Conservation (phyloP, 768 basidiomycete genomes). For the Auriscalpium vulgare region DNA sequence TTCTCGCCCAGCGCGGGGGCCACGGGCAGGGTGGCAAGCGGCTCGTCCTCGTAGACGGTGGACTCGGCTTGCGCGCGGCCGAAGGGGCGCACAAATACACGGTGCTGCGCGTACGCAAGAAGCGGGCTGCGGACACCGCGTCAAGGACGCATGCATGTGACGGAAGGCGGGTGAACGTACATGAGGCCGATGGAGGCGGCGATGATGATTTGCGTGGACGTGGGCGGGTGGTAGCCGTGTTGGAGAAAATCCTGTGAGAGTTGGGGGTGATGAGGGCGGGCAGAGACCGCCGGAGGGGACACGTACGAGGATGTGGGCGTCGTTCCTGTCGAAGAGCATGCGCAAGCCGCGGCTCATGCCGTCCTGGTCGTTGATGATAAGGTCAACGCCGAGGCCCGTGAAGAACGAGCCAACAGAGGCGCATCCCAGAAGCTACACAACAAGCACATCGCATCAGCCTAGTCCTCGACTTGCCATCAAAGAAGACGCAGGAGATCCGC, state of each 20-base stretch:
- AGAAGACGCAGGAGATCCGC: no score
- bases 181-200: constrained; percentile 45
- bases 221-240: constrained; percentile 42
- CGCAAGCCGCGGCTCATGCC: constrained; percentile 61
- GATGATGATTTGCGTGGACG: constrained; percentile 42
- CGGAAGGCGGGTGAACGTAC: constrained; percentile 31
- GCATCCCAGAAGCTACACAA: constrained; percentile 26
- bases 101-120: constrained; percentile 47
- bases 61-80: constrained; percentile 13
- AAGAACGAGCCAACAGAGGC: constrained; percentile 60
- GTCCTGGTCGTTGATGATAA: constrained; percentile 45
- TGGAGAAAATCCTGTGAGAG: constrained; percentile 36
- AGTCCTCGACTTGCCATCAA: no score
- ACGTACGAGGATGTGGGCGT: constrained; percentile 46
- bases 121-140: constrained; percentile 32
- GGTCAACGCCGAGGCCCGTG: constrained; percentile 45
- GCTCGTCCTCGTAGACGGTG: neutral
- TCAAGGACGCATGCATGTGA: neutral
- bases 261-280: neutral
- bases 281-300: neutral
- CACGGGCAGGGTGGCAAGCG: neutral
- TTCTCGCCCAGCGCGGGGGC: neutral
- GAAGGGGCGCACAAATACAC: constrained; percentile 43
- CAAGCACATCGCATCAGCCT: no score
- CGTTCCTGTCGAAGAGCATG: constrained; percentile 55